Conservation (phyloP, 345 rosid genomes). For the Brassica nigra region DNA sequence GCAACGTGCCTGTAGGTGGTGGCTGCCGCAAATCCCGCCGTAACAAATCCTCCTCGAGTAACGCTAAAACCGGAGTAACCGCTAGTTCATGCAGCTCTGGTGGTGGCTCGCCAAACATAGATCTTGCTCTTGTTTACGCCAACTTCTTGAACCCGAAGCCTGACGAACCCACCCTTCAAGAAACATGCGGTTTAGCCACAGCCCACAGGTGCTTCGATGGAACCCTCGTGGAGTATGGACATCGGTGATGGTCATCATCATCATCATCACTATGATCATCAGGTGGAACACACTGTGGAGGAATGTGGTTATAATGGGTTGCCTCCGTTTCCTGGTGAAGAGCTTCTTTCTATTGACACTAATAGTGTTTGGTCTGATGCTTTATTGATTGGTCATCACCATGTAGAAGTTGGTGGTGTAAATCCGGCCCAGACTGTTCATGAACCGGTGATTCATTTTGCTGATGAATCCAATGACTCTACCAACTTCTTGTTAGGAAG, state of each 20-base stretch:
- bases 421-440: constrained; percentile 16
- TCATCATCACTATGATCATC: constrained; percentile 23
- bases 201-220: constrained; percentile 8
- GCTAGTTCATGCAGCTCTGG: constrained; percentile 20
- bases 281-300: constrained; percentile 34
- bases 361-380: constrained; percentile 40
- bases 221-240: constrained; percentile 34
- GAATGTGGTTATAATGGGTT: constrained; percentile 41
- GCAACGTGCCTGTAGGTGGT: constrained; percentile 43
- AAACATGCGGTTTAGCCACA: constrained; percentile 7
- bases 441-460: constrained; percentile 36
- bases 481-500: constrained; percentile 44
- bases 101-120: constrained; percentile 35
- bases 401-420: constrained; percentile 21
- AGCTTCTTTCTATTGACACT: constrained; percentile 35
- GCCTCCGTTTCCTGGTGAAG: constrained; percentile 48
- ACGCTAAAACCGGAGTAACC: constrained; percentile 12
- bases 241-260: constrained; percentile 25
- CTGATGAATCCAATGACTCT: constrained; percentile 36
- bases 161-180: constrained; percentile 22
- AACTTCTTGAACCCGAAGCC: constrained; percentile 40
- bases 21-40: constrained; percentile 45
- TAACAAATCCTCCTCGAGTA: constrained; percentile 34
- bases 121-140: constrained; percentile 45
- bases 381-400: constrained; percentile 39